Percentiles rank a stretch among this genome's conserved stretches.
These are phyloP conservation scores for Kodamaea fungicola DNA, from an alignment of 1,139 yeast species.

Conservation along the genomic window DNA sequence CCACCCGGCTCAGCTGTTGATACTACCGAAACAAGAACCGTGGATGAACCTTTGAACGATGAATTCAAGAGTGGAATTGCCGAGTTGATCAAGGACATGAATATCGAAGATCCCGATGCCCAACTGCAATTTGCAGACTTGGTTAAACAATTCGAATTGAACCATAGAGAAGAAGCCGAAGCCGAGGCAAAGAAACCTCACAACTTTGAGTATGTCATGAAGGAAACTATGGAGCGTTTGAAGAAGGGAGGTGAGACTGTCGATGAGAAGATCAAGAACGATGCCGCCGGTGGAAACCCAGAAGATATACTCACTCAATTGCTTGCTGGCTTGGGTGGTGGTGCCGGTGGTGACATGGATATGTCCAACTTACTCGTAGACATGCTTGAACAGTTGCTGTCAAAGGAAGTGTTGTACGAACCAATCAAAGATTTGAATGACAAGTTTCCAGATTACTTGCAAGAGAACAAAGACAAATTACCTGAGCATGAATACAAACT, in stretches of 20 bases:
- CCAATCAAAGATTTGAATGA: slow-evolving; percentile 79
- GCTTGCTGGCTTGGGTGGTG: slow-evolving; percentile 43
- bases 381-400: slow-evolving; percentile 79
- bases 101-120: slow-evolving; percentile 58
- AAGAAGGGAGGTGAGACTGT: slow-evolving; percentile 65
- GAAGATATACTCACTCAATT: slow-evolving; percentile 62
- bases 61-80: slow-evolving; percentile 52
- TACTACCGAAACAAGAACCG: slow-evolving; percentile 13
- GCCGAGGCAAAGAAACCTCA: slow-evolving; percentile 31
- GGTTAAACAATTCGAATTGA: slow-evolving; percentile 43
- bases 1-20: slow-evolving; percentile 50
- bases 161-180: slow-evolving; percentile 34
- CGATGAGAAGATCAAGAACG: slow-evolving; percentile 59
- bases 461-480: slow-evolving; percentile 43
- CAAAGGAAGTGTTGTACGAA: slow-evolving; percentile 83
- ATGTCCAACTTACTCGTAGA: slow-evolving; percentile 66
- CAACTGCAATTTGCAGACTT: slow-evolving; percentile 51
- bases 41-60: slow-evolving; percentile 26
- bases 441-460: slow-evolving; percentile 64
- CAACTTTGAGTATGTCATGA: slow-evolving; percentile 72
- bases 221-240: slow-evolving; percentile 77
- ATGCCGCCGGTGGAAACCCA: slow-evolving; percentile 40
- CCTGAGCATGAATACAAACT: slow-evolving; percentile 46
- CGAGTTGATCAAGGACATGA: slow-evolving; percentile 56
- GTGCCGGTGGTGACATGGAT: slow-evolving; percentile 45